phyloP scores from a whole-genome alignment of 495 filamentous ascomycete genomes.

The Aspergillus kassunensis region DNA sequence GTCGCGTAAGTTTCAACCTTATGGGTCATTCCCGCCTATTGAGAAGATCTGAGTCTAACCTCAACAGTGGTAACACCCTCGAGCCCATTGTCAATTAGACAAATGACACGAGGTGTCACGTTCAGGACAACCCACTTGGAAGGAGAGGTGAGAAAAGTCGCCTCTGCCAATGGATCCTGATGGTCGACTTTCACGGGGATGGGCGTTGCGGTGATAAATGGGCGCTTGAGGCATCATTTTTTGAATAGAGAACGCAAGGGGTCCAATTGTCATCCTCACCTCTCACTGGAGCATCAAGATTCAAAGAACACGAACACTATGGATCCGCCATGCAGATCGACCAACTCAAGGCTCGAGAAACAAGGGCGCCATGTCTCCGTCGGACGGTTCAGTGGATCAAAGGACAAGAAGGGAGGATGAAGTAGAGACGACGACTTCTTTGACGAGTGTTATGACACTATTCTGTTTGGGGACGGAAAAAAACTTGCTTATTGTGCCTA shows the following conservation, averaged over 20 bases:
- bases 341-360: conserved; percentile 8
- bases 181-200: conserved; percentile 9
- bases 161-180: conserved; percentile 12
- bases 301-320: conserved; percentile 6
- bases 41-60: conserved; percentile 18
- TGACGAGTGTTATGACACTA: conserved; percentile 39
- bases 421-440: conserved; percentile 28
- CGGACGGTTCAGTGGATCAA: conserved; percentile 12
- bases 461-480: conserved; percentile 26
- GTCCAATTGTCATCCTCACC: conserved; percentile 16
- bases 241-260: conserved; percentile 26
- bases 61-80: conserved; percentile 47
- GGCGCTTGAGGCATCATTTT: conserved; percentile 28
- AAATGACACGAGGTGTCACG: conserved; percentile 3
- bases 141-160: conserved; percentile 5
- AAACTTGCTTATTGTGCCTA: conserved; percentile 21
- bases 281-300: conserved; percentile 7
- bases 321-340: conserved; percentile 4
- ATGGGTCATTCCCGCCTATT: neutral
- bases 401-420: conserved; percentile 16
- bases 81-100: conserved; percentile 49
- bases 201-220: conserved; percentile 33
- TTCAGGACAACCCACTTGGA: conserved; percentile 14
- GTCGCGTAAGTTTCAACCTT: conserved; percentile 53
- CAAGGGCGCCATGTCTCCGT: conserved; percentile 8